Percentiles rank a stretch among this genome's conserved stretches.
These are phyloP conservation scores for Allantophomopsis lycopodina DNA, from an alignment of 2,329 filamentous ascomycete species.

Conservation along the genomic window DNA sequence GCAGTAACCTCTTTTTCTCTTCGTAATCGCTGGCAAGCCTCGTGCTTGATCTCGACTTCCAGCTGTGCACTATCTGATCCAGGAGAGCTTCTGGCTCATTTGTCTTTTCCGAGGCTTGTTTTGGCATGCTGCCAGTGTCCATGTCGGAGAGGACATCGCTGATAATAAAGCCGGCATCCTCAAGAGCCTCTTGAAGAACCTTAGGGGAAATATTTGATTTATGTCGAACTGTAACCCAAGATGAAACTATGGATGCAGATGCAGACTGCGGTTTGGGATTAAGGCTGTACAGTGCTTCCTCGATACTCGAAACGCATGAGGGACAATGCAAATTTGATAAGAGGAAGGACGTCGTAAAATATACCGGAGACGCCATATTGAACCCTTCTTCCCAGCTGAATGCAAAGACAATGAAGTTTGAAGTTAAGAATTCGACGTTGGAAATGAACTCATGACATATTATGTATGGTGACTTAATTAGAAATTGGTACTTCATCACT, in stretches of 20 bases:
- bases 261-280: slow-evolving; percentile 39
- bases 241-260: slow-evolving; percentile 58
- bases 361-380: not conserved
- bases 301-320: slow-evolving; percentile 56
- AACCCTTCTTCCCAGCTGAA: not conserved
- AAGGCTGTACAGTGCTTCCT: slow-evolving; percentile 35
- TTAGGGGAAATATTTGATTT: slow-evolving; percentile 25
- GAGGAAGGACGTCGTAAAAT: slow-evolving; percentile 30
- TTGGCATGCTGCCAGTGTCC: not conserved
- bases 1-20: not conserved
- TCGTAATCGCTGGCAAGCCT: slow-evolving; percentile 6
- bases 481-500: not conserved
- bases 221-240: slow-evolving; percentile 50
- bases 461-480: no score
- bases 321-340: slow-evolving; percentile 68
- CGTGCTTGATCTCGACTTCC: slow-evolving; percentile 3
- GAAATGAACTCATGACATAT: no score
- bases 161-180: slow-evolving; percentile 45
- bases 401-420: not conserved
- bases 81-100: slow-evolving; percentile 12
- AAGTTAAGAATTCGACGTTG: not conserved
- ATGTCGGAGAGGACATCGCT: slow-evolving; percentile 17
- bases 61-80: slow-evolving; percentile 12
- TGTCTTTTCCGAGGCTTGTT: slow-evolving; percentile 4
- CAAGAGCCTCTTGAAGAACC: slow-evolving; percentile 30